Conservation (phyloP, 2,329 filamentous ascomycete species). For the Ophiostoma piceae region DNA sequence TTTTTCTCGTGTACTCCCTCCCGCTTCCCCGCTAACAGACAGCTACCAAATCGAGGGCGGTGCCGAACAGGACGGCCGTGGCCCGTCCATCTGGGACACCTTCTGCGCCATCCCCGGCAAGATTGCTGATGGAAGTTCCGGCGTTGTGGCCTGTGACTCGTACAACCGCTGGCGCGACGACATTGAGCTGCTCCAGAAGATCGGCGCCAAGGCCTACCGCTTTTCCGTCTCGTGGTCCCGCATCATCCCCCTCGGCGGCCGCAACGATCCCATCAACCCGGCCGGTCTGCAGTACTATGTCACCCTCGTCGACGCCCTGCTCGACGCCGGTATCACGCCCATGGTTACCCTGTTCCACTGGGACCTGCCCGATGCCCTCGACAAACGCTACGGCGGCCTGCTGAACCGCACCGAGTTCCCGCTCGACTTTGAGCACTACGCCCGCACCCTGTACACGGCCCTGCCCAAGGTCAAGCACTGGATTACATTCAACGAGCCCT, state of each 20-base stretch:
- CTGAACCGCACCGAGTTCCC: conserved; percentile 78
- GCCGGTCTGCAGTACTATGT: conserved; percentile 72
- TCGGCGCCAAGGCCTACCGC: conserved; percentile 70
- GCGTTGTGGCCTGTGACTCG: conserved; percentile 76
- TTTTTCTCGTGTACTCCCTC: not conserved
- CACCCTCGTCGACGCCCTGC: conserved; percentile 71
- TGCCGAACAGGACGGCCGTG: conserved; percentile 67
- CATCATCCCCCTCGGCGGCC: conserved; percentile 79
- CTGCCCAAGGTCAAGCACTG: conserved; percentile 76
- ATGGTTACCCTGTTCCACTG: conserved; percentile 84
- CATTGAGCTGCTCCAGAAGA: conserved; percentile 67
- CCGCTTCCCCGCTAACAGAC: conserved; percentile 18
- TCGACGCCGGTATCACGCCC: conserved; percentile 69
- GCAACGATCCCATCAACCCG: conserved; percentile 74
- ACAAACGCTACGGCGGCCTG: conserved; percentile 76
- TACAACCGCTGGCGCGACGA: conserved; percentile 76
- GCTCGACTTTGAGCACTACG: conserved; percentile 73
- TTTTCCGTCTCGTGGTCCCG: conserved; percentile 83
- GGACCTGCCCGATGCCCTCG: conserved; percentile 74
- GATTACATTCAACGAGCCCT: conserved; percentile 90
- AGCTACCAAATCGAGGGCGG: conserved; percentile 88
- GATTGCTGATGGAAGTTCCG: conserved; percentile 71
- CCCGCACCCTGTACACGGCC: conserved; percentile 67
- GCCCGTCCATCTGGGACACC: conserved; percentile 83
- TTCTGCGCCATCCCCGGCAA: conserved; percentile 78